These are phyloP conservation scores for Lobosporangium transversale DNA, from an alignment of 192 early-diverging fungal species.

Conservation along the genomic window DNA sequence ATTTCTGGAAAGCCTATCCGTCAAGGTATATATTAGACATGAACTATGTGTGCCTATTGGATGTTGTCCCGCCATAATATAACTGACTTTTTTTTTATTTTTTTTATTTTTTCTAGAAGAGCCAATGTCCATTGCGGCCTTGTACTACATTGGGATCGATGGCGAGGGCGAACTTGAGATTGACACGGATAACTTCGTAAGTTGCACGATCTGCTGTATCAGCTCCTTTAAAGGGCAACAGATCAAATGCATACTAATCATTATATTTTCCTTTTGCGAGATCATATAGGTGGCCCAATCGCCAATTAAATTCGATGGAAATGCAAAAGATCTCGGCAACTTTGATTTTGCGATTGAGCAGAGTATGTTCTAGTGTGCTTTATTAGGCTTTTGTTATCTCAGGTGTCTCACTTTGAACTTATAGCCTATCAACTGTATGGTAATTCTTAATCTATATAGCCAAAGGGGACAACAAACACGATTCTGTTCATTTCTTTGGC, in stretches of 20 bases:
- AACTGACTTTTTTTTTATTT: neutral
- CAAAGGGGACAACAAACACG: slow-evolving; percentile 4
- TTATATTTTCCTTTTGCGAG: too few species aligned
- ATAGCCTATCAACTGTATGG: too few species aligned
- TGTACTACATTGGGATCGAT: slow-evolving; percentile 86
- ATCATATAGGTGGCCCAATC: slow-evolving; percentile 7
- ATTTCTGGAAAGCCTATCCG: slow-evolving; percentile 76
- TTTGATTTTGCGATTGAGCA: slow-evolving; percentile 72
- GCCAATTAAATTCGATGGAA: slow-evolving; percentile 57
- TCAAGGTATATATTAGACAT: slow-evolving; percentile 40
- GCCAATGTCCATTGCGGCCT: slow-evolving; percentile 61
- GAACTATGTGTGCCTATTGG: neutral
- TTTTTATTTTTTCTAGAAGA: slow-evolving; percentile 16
- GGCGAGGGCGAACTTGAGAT: slow-evolving; percentile 72
- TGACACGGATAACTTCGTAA: slow-evolving; percentile 29
- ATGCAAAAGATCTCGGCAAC: slow-evolving; percentile 74
- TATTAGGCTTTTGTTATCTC: too few species aligned
- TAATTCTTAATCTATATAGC: slow-evolving; percentile 7
- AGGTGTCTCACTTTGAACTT: too few species aligned
- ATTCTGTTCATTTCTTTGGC: slow-evolving; percentile 20
- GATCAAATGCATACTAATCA: too few species aligned
- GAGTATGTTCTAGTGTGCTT: slow-evolving; percentile 60
- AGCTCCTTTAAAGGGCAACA: too few species aligned
- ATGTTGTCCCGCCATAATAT: neutral
- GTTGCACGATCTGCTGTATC: too few species aligned